Percentiles rank a stretch among this genome's conserved stretches.
These are phyloP conservation scores for Syzygium grande DNA, from an alignment of 345 rosid genomes.

Conservation along the genomic window DNA sequence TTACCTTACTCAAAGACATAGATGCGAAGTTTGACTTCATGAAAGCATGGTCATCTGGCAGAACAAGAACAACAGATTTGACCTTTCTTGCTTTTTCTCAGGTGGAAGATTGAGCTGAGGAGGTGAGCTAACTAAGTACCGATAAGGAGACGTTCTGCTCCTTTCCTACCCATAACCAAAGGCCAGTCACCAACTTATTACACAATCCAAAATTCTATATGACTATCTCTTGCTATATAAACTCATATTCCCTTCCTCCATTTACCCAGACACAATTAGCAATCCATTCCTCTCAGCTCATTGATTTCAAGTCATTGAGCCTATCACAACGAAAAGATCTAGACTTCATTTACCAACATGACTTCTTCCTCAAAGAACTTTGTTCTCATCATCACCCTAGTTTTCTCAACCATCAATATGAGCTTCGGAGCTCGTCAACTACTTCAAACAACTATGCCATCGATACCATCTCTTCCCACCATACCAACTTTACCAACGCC, in stretches of 20 bases:
- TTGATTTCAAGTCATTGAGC: neutral
- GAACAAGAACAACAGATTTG: neutral
- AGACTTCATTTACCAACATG: fast-evolving
- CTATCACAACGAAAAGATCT: neutral
- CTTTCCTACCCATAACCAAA: neutral
- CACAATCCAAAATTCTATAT: neutral
- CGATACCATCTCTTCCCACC: neutral
- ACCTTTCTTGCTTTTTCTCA: neutral
- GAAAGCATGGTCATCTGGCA: neutral
- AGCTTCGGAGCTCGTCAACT: neutral
- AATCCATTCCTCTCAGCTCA: neutral
- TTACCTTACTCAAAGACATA: neutral
- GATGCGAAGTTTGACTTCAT: neutral
- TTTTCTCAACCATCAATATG: neutral
- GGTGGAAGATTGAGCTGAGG: neutral
- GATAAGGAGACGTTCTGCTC: neutral
- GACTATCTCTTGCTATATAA: neutral
- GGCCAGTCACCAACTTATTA: neutral
- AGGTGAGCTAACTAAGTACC: neutral
- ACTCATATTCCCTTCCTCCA: neutral
- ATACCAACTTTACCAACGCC: neutral
- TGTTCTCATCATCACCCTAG: neutral
- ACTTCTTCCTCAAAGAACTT: neutral
- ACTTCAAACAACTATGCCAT: neutral
- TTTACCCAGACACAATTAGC: neutral